Percentiles rank a stretch among this genome's conserved stretches.
Evolutionary conservation across 1,284 basidiomycete genomes (phyloP).

Genomic region (Macrocystidia cucumis): DNA sequence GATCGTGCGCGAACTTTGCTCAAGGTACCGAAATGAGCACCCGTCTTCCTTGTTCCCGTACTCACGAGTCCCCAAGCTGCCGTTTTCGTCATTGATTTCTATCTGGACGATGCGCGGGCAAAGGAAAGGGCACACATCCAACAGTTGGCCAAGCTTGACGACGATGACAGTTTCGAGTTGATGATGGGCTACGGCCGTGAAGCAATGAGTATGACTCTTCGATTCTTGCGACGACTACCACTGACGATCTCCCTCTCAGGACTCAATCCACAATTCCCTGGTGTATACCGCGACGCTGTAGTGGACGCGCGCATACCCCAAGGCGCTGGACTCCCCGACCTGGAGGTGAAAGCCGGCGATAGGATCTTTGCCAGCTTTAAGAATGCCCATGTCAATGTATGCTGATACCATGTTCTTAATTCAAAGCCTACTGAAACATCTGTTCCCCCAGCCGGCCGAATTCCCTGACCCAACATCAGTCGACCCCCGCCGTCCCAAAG

Average conservation of each 20-base stretch:
- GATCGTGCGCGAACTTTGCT: background rate
- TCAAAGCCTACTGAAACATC: background rate
- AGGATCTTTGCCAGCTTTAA: constrained; percentile 1
- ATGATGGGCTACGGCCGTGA: background rate
- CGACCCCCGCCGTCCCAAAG: background rate
- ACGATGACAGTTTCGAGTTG: background rate
- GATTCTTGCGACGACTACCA: background rate
- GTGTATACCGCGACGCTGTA: background rate
- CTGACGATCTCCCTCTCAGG: constrained; percentile 1
- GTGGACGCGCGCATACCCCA: background rate
- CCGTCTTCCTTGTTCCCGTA: too few relatives aligned
- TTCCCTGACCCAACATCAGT: constrained; percentile 3
- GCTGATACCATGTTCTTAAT: background rate
- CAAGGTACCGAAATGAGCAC: background rate
- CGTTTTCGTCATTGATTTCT: background rate
- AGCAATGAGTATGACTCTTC: background rate
- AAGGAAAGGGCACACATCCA: background rate
- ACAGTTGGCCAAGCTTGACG: background rate
- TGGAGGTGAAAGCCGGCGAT: background rate
- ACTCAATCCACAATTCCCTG: background rate
- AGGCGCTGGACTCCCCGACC: background rate
- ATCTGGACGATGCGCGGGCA: background rate
- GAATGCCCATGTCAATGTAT: constrained; percentile 1
- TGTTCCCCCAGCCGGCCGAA: background rate
- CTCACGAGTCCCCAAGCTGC: too few relatives aligned